phyloP scores from a whole-genome alignment of 441 rosid species.

The Caryocar brasiliense region DNA sequence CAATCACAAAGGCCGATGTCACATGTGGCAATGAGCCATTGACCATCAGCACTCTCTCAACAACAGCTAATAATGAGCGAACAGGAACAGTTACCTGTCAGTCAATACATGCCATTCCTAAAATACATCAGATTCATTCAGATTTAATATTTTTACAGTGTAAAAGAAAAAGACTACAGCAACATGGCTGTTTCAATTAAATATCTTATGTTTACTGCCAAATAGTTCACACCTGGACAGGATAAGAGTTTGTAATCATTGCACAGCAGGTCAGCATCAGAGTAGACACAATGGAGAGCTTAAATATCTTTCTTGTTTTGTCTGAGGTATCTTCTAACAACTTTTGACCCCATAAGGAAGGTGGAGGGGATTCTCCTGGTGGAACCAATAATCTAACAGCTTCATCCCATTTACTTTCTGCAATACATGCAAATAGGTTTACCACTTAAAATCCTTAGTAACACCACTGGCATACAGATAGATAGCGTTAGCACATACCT shows the following conservation, averaged over 20 bases:
- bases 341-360: conserved; percentile 45
- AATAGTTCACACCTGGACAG: conserved; percentile 45
- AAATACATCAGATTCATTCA: neutral
- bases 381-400: conserved; percentile 56
- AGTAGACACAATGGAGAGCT: conserved; percentile 36
- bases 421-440: conserved; percentile 8
- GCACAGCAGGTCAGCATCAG: conserved; percentile 50
- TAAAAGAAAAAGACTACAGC: neutral
- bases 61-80: conserved; percentile 51
- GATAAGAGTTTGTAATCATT: conserved; percentile 61
- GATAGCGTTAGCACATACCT: conserved; percentile 31
- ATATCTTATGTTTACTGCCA: neutral
- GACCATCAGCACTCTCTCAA: conserved; percentile 70
- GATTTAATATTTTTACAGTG: neutral
- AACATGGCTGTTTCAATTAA: neutral
- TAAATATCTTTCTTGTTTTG: conserved; percentile 36
- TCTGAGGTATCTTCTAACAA: conserved; percentile 27
- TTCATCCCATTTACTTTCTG: conserved; percentile 54
- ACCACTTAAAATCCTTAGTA: neutral
- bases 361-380: conserved; percentile 61
- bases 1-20: conserved; percentile 41
- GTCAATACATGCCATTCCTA: conserved; percentile 10
- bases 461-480: conserved; percentile 7
- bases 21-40: conserved; percentile 59
- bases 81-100: conserved; percentile 53